Percentiles rank a stretch among this genome's conserved stretches.
These are phyloP conservation scores for Metarhizium album DNA, from an alignment of 2,329 filamentous ascomycete genomes.

Conservation along the genomic window DNA sequence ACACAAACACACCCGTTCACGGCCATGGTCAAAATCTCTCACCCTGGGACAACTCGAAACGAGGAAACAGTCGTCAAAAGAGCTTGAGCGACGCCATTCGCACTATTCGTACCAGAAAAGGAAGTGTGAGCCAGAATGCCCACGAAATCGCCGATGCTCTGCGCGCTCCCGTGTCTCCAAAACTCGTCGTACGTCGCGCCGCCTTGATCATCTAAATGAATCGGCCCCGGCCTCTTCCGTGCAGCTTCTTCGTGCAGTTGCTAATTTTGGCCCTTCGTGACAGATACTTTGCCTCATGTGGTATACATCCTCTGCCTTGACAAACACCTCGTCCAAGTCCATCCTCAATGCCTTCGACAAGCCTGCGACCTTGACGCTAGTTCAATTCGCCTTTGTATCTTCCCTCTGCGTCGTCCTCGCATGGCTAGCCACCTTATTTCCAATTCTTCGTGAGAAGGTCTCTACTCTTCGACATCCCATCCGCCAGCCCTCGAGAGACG, in stretches of 20 bases:
- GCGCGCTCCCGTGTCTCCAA: constrained; percentile 79
- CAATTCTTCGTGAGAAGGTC: constrained; percentile 56
- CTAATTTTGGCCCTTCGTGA: too few species aligned
- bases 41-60: constrained; percentile 20
- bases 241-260: too few species aligned
- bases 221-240: too few species aligned
- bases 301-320: constrained; percentile 92
- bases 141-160: constrained; percentile 88
- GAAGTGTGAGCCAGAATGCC: constrained; percentile 83
- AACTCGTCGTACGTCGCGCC: constrained; percentile 57
- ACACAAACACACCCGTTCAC: background rate
- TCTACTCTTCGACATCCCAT: constrained; percentile 79
- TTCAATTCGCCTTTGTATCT: constrained; percentile 90
- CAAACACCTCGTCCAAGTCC: constrained; percentile 95
- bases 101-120: constrained; percentile 68
- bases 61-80: constrained; percentile 63
- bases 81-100: constrained; percentile 82
- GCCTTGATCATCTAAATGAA: too few species aligned
- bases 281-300: constrained; percentile 79
- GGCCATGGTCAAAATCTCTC: constrained; percentile 1
- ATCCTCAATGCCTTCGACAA: constrained; percentile 87
- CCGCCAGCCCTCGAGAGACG: constrained; percentile 65
- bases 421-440: constrained; percentile 63
- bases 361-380: constrained; percentile 80
- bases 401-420: constrained; percentile 75